Base-by-base conservation (phyloP, 352 stramenopile species). In the Phytophthora podocarpi region DNA sequence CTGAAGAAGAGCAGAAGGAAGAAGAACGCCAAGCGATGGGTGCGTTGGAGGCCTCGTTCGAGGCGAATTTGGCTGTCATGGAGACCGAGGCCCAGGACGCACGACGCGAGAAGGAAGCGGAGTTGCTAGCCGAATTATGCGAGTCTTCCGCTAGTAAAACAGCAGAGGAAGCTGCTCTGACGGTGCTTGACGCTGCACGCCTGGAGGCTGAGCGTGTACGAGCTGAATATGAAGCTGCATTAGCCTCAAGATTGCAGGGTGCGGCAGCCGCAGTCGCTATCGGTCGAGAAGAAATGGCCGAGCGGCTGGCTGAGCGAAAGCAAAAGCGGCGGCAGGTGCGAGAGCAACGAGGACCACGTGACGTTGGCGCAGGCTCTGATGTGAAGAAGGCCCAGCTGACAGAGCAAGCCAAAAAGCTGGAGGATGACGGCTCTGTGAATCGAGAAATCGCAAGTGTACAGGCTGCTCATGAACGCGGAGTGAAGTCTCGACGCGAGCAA, bases 371-470 rank as follows among this genome's bases (percentile, higher is more conserved):
- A 30, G 7, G 11, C n/a, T 27, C n/a, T n/a, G n/a, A n/a, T n/a
- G n/a, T n/a, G n/a, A n/a, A n/a, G n/a, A n/a, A n/a, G n/a, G n/a
- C n/a, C n/a, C n/a, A n/a, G n/a, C n/a, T n/a, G n/a, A n/a, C n/a
- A n/a, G n/a, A n/a, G n/a, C n/a, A n/a, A n/a, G n/a, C 20, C 1
- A 42, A 48, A 0, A 31, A 57, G 13, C n/a, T 53, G 3, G 59
- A 64, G 26, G 49, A 52, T 18, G 74, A 80, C 16, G 36, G 41
- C 24, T 53, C 46, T 12, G 32, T 69, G 8, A 54, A 62, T 42
- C 65, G 36, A 57, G 59, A 70, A 32, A 72, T 81, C 11, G 60
- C 61, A 8, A 54, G 49, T 11, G 63, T 83, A 4, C 62, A 74
- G 31, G 61, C 63, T 3, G 66, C 66, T 18, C 75, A 82, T 40